These are phyloP conservation scores for Colletotrichum shisoi DNA, from an alignment of 2,329 filamentous ascomycete species.

Conservation along the genomic window DNA sequence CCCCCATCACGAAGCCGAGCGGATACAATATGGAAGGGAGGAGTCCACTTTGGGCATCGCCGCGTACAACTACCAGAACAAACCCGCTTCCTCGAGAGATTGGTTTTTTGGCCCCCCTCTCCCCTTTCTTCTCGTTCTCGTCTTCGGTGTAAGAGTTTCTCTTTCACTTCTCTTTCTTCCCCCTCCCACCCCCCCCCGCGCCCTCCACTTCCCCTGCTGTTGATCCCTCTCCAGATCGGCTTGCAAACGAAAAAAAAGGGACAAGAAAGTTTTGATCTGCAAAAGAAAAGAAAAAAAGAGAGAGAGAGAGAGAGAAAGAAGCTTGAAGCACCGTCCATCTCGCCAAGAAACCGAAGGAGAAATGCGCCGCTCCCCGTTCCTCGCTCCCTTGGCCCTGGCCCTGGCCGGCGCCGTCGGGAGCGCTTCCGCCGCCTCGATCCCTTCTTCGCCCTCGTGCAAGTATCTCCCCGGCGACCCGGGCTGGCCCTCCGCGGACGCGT, in stretches of 20 bases:
- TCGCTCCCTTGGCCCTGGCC: slow-evolving; percentile 24
- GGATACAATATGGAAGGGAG: not conserved
- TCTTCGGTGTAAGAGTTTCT: not conserved
- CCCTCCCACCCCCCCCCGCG: too few species aligned
- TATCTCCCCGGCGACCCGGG: slow-evolving; percentile 33
- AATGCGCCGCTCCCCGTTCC: slow-evolving; percentile 25
- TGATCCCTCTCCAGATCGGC: not conserved
- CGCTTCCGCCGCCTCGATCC: not conserved
- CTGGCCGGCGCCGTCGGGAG: slow-evolving; percentile 20
- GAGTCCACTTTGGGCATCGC: slow-evolving; percentile 17
- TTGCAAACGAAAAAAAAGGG: not conserved
- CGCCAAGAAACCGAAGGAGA: not conserved
- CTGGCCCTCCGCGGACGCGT: slow-evolving; percentile 27
- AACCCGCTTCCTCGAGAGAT: not conserved
- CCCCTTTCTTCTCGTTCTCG: not conserved
- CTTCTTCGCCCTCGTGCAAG: slow-evolving; percentile 18
- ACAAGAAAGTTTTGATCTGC: not conserved
- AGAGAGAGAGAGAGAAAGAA: not conserved
- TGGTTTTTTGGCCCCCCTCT: slow-evolving; percentile 1
- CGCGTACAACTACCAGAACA: slow-evolving; percentile 23
- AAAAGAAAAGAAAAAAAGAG: too few species aligned
- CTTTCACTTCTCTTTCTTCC: too few species aligned
- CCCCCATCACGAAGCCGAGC: not conserved
- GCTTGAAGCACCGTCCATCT: slow-evolving; percentile 3
- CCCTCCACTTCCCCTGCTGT: not conserved